Evolutionary conservation across 2,329 filamentous ascomycete genomes (phyloP), one percentile per base, ranked within the genome.

Genomic region (Metarhizium guizhouense): DNA sequence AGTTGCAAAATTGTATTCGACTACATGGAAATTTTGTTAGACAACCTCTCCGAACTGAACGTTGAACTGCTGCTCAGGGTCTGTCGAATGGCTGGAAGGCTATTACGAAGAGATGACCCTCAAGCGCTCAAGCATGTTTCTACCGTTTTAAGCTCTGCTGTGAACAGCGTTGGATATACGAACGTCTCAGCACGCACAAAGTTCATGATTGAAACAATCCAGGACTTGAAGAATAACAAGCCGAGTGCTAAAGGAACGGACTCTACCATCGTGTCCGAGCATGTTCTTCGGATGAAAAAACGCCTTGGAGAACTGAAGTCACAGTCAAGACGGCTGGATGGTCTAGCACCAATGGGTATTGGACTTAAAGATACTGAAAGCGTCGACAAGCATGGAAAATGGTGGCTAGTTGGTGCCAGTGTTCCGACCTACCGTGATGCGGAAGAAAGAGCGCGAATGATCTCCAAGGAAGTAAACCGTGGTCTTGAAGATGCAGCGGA

Each of bases 351-450:
- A 4, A 78, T 99, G 57, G 84, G 90, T 8, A 85, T 96, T 56
- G 85, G 88, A 11, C 78, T 96, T 4, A 78, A 81, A 42, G 94
- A 99, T 65, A 89, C 99, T 53, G 84, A 84, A 59, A 83, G 92
- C 59, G 86, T 87, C 0, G 88, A 93, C 45, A 93, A 88, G 67
- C 88, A 86, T 67, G 94, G 94, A 1, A 96, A 96, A 74, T 99
- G 94, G 94, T 99, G 94, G 94, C 82, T 97, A 20, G 89, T 97
- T 5, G 94, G 94, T 53, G 93, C 94, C n/a, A 96, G 91, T 70
- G 96, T 93, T 83, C 75, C 79, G 4, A 81, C 58, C 20, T 72
- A 68, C 52, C 47, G 36, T 20, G 48, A 57, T 42, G 34, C 32
- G 13, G 29, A 49, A 3, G 54, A 56, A 42, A 58, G 51, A 51